Conservation (phyloP, 495 filamentous ascomycete genomes). For the Xylaria acuta region DNA sequence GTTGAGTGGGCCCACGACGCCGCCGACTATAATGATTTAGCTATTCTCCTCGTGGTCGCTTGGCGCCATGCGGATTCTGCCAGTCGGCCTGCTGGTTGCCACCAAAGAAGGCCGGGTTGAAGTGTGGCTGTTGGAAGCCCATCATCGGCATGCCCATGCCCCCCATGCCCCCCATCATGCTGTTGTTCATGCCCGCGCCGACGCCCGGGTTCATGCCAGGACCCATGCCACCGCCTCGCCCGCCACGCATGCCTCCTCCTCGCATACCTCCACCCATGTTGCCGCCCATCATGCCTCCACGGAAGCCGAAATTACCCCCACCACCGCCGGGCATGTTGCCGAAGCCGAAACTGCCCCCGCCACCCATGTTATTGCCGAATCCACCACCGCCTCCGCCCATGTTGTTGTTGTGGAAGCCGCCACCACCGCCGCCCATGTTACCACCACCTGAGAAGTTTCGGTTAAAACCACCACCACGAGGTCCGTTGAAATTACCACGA, state of each 20-base stretch:
- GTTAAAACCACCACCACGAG: conserved; percentile 53
- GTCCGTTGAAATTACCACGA: conserved; percentile 45
- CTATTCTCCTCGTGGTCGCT: conserved; percentile 74
- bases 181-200: conserved; percentile 56
- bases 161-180: conserved; percentile 62
- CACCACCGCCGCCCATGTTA: conserved; percentile 34
- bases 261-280: conserved; percentile 61
- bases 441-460: conserved; percentile 40
- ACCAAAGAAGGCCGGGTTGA: conserved; percentile 83
- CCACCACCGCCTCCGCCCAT: conserved; percentile 34
- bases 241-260: conserved; percentile 62
- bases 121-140: conserved; percentile 75
- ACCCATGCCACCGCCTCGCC: conserved; percentile 74
- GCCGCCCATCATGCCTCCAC: conserved; percentile 60
- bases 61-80: conserved; percentile 86
- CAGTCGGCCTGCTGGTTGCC: conserved; percentile 60
- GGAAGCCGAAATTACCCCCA: conserved; percentile 48
- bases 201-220: conserved; percentile 59
- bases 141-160: conserved; percentile 67
- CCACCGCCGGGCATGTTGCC: conserved; percentile 37
- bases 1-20: background rate
- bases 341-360: conserved; percentile 38
- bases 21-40: background rate
- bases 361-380: conserved; percentile 39
- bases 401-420: conserved; percentile 13